Evolutionary conservation across 2,329 filamentous ascomycete species (phyloP).

Genomic region (Penicillium olsonii): DNA sequence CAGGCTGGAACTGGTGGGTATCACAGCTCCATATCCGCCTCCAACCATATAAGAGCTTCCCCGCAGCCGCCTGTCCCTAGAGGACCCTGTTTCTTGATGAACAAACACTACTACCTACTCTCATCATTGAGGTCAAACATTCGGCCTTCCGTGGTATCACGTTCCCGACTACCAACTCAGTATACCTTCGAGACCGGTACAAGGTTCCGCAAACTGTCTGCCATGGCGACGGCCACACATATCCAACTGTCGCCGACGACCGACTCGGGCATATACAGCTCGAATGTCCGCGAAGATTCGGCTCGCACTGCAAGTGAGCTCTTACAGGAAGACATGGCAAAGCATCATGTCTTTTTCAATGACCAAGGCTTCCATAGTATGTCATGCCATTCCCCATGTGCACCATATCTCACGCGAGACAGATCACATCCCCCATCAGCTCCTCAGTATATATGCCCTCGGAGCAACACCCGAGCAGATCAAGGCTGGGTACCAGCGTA

Average conservation of each 20-base stretch:
- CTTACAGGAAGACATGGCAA: conserved; percentile 72
- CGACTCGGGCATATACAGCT: conserved; percentile 50
- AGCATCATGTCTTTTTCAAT: conserved; percentile 82
- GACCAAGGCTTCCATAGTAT: conserved; percentile 67
- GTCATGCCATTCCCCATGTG: conserved; percentile 2
- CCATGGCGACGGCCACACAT: conserved; percentile 53
- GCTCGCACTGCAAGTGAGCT: conserved; percentile 66
- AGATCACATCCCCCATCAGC: conserved; percentile 77
- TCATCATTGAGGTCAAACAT: neutral
- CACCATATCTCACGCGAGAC: conserved; percentile 5
- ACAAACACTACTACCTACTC: neutral
- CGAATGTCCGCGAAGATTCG: conserved; percentile 55
- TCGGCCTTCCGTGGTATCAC: neutral
- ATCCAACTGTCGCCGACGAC: conserved; percentile 46
- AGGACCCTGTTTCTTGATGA: neutral
- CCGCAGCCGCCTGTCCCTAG: neutral
- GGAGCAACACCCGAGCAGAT: conserved; percentile 64
- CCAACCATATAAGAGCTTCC: conserved; percentile 5
- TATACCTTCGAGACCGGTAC: neutral
- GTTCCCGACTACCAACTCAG: conserved; percentile 2
- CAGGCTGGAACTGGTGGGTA: neutral
- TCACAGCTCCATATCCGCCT: neutral
- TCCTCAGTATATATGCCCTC: conserved; percentile 75
- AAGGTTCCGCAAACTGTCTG: conserved; percentile 1
- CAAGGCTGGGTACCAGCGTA: conserved; percentile 64